Conservation (phyloP, 1,284 basidiomycete genomes). For the Trichosporon sp. region DNA sequence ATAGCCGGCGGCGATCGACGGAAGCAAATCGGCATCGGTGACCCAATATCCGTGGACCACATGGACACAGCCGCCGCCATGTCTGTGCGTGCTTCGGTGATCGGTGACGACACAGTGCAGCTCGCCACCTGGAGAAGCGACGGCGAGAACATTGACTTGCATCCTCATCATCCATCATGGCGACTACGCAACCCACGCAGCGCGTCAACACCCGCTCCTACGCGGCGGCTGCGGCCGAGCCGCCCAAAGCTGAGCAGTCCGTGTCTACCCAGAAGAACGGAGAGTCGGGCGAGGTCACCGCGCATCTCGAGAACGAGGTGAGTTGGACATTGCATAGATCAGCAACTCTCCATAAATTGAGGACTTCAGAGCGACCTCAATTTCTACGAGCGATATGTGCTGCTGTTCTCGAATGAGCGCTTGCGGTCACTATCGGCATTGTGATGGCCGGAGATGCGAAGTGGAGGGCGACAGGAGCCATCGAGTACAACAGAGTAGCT, state of each 20-base stretch:
- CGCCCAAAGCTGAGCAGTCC: not conserved
- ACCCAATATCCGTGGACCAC: not conserved
- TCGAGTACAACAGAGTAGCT: too few relatives aligned
- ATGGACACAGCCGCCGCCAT: too few relatives aligned
- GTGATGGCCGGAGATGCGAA: too few relatives aligned
- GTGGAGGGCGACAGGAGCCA: too few relatives aligned
- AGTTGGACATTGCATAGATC: too few relatives aligned
- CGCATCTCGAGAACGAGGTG: slow-evolving; percentile 36
- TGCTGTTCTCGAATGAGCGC: too few relatives aligned
- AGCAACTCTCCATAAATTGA: too few relatives aligned
- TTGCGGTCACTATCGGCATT: too few relatives aligned
- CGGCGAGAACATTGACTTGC: not conserved
- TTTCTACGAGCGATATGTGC: too few relatives aligned
- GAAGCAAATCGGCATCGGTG: not conserved
- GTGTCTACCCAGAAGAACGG: not conserved
- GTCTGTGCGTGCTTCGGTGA: not conserved
- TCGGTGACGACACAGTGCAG: not conserved
- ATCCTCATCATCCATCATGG: not conserved
- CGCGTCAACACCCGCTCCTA: not conserved
- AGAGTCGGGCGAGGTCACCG: not conserved
- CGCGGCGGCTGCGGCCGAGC: not conserved
- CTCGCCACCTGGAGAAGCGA: not conserved
- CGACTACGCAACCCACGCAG: not conserved
- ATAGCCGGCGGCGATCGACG: not conserved
- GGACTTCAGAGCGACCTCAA: too few relatives aligned